These are phyloP conservation scores for Plantago ovata DNA, from an alignment of 257 asterid genomes.

Conservation along the genomic window DNA sequence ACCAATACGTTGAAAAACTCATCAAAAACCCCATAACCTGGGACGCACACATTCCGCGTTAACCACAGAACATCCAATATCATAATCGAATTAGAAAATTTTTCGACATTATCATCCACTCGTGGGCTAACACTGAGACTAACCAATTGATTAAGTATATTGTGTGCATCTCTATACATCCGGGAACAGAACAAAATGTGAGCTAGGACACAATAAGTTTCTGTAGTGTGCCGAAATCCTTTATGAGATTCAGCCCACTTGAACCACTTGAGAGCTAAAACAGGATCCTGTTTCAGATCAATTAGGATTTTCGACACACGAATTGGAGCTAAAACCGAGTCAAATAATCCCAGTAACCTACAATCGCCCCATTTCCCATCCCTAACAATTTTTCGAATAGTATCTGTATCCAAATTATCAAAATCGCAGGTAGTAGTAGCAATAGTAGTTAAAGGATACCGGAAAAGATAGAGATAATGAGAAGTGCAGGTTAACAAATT, in stretches of 20 bases:
- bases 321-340: constrained; percentile 52
- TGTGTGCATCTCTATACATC: constrained; percentile 61
- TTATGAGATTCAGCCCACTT: constrained; percentile 50
- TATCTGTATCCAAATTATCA: constrained; percentile 28
- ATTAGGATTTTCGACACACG: constrained; percentile 49
- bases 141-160: constrained; percentile 55
- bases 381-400: constrained; percentile 34
- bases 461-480: constrained; percentile 26
- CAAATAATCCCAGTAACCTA: constrained; percentile 36
- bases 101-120: constrained; percentile 14
- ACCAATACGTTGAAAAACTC: constrained; percentile 63
- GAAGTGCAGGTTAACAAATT: no score
- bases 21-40: constrained; percentile 82
- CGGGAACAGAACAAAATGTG: constrained; percentile 78
- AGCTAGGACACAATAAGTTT: constrained; percentile 65
- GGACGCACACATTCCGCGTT: constrained; percentile 51
- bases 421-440: constrained; percentile 16
- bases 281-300: constrained; percentile 67
- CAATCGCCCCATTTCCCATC: constrained; percentile 67
- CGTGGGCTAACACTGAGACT: constrained; percentile 12
- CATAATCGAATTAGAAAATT: constrained; percentile 27
- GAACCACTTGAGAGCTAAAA: constrained; percentile 66
- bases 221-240: constrained; percentile 54
- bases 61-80: constrained; percentile 73
- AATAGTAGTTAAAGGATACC: constrained; percentile 36